Base-by-base conservation (phyloP, 306 rosid genomes). In the Macrotyloma uniflorum region DNA sequence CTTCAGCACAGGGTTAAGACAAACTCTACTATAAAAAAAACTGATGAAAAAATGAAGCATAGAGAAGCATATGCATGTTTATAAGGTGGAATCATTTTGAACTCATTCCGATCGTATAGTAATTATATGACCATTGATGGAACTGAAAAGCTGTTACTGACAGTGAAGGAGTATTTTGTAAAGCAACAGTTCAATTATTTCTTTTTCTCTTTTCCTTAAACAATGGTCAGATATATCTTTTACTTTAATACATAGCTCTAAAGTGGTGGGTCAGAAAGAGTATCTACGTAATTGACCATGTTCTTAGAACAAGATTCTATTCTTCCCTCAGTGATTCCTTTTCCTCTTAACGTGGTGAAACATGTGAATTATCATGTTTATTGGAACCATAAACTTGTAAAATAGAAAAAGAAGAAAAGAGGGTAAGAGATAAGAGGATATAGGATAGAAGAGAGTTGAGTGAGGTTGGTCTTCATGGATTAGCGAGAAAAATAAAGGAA, bases 111-210 rank as follows among this genome's bases (percentile, higher is more conserved):
- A 62, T 62, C 68, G 16, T 64, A 8, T 36, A 10, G 11, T 11
- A 18, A 30, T 53, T 50, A 38, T 65, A 8, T 30, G 9, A 73
- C 33, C 47, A 30, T 42, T 43, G 36, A 47, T 30, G 32, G 32
- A 54, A 71, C 67, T 73, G 71, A 46, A 64, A 84, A 85, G 86
- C 79, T 64, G 69, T 70, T 70, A 72, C 70, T 49, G 82, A 85
- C 19, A 78, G 79, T 68, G 89, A 83, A 83, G 85, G 80, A 28
- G 78, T 87, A 57, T 58, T 30, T 50, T 83, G 65, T 72, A 83
- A 87, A 83, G 90, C 80, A 79, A 80, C 68, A 50, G 2, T 49
- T 46, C 82, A 57, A 46, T 72, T 26, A 59, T 66, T 2, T 38
- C 70, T 59, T 68, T 67, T 53, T 35, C 71, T 42, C 62, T 43